Base-by-base conservation (phyloP, 1,284 basidiomycete species). In the Cryptococcus sp. region DNA sequence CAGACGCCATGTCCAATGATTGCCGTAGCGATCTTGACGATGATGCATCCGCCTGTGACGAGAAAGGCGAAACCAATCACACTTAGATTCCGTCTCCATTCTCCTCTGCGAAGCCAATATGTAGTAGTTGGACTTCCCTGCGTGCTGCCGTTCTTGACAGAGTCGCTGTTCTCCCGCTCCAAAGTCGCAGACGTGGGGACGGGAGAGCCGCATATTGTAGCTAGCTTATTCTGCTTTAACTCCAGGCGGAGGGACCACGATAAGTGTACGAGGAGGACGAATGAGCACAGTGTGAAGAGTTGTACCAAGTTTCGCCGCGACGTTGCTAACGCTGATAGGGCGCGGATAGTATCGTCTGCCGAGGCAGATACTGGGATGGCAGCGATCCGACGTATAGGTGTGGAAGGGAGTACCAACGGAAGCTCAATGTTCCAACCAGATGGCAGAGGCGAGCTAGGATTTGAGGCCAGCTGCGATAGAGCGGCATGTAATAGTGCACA, bases 301-400 rank as follows among this genome's bases (percentile, higher is more conserved):
- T 91, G 85, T 29, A 93, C 84, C 37, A 92, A 81, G 66, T 84
- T 86, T 58, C 87, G 85, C 19, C 92, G 85, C 13, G 89, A 86
- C 20, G 84, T 79, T 13, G 88, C 73, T 6, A 93, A 81, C 1
- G 90, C 87, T 38, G 87, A 81, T 2, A 85, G 69, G 7, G 86
- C 73, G 66, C 78, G 34, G 71, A 77, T 66, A 3, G 81, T 79
- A 55, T 81, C 75, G n/a, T 81, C 75, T 3, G 58, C 50, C n/a
- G 61, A n/a, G 17, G 46, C 22, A 38, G 3, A 34, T 38, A 55
- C 80, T 41, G 41, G 77, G 19, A 48, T 22, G 13, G 49, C 52
- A 16, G 53, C 50, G 3, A 55, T 13, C 11, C 52, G 41, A 5
- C 66, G 57, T 19, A 78, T 65, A 0, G 76, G 76, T 1, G 77